Percentiles rank a stretch among this genome's conserved stretches.
Conservation (phyloP, 1,139 yeast genomes). For the Meyerozyma carpophila region DNA sequence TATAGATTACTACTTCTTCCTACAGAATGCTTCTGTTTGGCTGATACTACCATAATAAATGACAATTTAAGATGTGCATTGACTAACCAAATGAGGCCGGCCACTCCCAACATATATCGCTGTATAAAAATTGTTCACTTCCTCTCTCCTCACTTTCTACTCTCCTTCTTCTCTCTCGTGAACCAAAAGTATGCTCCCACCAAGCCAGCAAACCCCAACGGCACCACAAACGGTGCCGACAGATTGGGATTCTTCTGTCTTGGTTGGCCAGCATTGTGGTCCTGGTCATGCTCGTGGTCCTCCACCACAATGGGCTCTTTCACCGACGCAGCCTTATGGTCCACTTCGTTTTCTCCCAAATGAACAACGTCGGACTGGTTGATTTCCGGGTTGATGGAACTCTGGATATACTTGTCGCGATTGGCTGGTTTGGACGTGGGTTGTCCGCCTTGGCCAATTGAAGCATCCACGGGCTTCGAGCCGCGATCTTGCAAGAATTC, state of each 20-base stretch:
- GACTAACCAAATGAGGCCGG: too few relatives aligned
- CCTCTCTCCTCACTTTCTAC: background rate
- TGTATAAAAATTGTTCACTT: too few relatives aligned
- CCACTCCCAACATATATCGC: too few relatives aligned
- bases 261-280: background rate
- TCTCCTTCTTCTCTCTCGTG: background rate
- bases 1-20: too few relatives aligned
- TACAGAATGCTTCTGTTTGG: too few relatives aligned
- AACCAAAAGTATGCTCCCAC: slow-evolving; percentile 1
- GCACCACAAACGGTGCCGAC: background rate
- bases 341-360: slow-evolving; percentile 33
- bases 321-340: slow-evolving; percentile 30
- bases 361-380: slow-evolving; percentile 33
- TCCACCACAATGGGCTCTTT: slow-evolving; percentile 30
- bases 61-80: too few relatives aligned
- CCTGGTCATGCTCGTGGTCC: slow-evolving; percentile 35
- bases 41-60: too few relatives aligned
- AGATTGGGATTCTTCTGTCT: background rate
- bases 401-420: slow-evolving; percentile 38
- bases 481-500: slow-evolving; percentile 36
- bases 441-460: slow-evolving; percentile 9
- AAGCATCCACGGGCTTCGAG: slow-evolving; percentile 21
- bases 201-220: background rate
- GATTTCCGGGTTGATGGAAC: slow-evolving; percentile 39
- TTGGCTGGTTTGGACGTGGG: slow-evolving; percentile 29